Evolutionary conservation across 1,284 basidiomycete genomes (phyloP).

Genomic region (Cryptococcus sp.): DNA sequence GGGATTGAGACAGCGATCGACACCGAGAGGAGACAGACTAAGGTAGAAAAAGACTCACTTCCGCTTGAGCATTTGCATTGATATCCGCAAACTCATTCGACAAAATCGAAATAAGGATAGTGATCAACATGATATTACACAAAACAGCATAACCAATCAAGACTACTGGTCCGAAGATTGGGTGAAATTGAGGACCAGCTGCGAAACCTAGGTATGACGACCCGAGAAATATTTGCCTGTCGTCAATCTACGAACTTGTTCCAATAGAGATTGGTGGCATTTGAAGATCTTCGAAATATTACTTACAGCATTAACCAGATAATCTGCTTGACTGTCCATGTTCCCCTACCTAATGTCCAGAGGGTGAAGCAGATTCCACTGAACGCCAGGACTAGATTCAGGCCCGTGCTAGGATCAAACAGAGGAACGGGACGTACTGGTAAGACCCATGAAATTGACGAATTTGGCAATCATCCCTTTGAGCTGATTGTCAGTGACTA

Average conservation of each 20-base stretch:
- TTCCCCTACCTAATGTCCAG: slow-evolving; percentile 66
- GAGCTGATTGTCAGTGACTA: slow-evolving; percentile 52
- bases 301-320: slow-evolving; percentile 48
- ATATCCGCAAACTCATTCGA: slow-evolving; percentile 80
- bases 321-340: background rate
- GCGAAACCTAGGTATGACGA: slow-evolving; percentile 26
- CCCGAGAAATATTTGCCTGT: slow-evolving; percentile 48
- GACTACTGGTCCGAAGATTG: slow-evolving; percentile 67
- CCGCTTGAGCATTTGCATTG: slow-evolving; percentile 67
- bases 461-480: slow-evolving; percentile 66
- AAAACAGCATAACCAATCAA: slow-evolving; percentile 70
- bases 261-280: no score
- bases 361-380: slow-evolving; percentile 80
- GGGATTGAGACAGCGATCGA: no score
- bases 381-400: slow-evolving; percentile 53
- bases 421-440: slow-evolving; percentile 44
- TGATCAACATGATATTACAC: slow-evolving; percentile 45
- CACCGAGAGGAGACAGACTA: slow-evolving; percentile 1
- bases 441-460: slow-evolving; percentile 76
- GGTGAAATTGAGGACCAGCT: slow-evolving; percentile 71
- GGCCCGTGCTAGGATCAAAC: background rate
- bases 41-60: slow-evolving; percentile 51
- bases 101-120: slow-evolving; percentile 79
- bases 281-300: no score
- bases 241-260: no score